phyloP scores from a whole-genome alignment of 2,329 filamentous ascomycete species.

The Cercospora nicotianae region DNA sequence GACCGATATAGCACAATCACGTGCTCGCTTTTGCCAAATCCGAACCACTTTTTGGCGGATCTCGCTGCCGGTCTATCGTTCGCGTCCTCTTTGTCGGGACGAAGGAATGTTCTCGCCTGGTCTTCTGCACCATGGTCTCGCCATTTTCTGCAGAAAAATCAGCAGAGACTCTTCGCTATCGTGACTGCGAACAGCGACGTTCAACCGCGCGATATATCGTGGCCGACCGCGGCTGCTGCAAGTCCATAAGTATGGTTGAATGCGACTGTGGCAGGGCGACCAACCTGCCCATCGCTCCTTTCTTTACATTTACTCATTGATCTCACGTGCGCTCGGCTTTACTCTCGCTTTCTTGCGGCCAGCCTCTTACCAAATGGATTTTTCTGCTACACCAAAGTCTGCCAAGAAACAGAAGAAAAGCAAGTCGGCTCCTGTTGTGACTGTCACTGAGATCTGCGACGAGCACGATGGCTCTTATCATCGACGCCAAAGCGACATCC shows the following conservation, averaged over 20 bases:
- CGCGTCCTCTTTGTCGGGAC: slow-evolving; percentile 5
- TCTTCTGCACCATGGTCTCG: slow-evolving; percentile 11
- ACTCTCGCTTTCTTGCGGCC: slow-evolving; percentile 4
- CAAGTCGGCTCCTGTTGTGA: not conserved
- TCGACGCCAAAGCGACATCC: slow-evolving; percentile 2
- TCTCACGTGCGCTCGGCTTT: not conserved
- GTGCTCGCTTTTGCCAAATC: not conserved
- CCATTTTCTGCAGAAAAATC: slow-evolving; percentile 14
- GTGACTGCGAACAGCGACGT: not conserved
- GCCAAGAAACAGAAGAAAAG: slow-evolving; percentile 10
- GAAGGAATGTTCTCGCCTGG: slow-evolving; percentile 10
- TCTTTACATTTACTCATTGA: too few species aligned
- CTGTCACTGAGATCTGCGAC: slow-evolving; percentile 2
- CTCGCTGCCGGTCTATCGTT: not conserved
- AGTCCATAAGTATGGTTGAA: not conserved
- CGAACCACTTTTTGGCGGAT: slow-evolving; percentile 7
- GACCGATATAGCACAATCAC: slow-evolving; percentile 14
- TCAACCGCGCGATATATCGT: slow-evolving; percentile 11
- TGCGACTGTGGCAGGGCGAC: not conserved
- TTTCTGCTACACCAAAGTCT: slow-evolving; percentile 6
- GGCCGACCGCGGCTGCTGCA: not conserved
- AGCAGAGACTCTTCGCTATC: slow-evolving; percentile 7
- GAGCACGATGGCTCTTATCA: not conserved
- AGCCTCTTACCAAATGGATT: slow-evolving; percentile 2
- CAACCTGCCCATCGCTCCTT: not conserved